These are phyloP conservation scores for Ustilago curta DNA, from an alignment of 1,284 basidiomycete species.

Conservation along the genomic window DNA sequence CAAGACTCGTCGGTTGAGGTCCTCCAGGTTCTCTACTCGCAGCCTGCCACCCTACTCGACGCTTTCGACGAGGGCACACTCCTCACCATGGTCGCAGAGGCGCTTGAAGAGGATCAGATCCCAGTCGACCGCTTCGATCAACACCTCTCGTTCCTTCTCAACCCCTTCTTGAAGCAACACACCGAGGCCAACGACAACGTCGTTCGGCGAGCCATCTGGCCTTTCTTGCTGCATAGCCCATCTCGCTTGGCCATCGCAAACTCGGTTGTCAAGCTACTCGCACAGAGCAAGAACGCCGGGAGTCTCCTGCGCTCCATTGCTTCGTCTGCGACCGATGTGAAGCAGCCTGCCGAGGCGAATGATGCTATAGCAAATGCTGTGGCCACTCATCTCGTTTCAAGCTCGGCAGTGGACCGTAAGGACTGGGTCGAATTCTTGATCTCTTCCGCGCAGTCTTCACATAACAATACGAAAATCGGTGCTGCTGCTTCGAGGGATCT, in stretches of 20 bases:
- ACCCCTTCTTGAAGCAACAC: conserved; percentile 24
- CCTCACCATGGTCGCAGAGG: conserved; percentile 40
- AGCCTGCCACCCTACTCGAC: conserved; percentile 30
- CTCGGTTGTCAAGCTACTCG: conserved; percentile 12
- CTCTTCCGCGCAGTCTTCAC: conserved; percentile 7
- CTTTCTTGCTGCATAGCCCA: conserved; percentile 27
- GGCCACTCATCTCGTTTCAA: conserved; percentile 9
- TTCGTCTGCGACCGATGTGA: conserved; percentile 7
- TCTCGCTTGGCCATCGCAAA: conserved; percentile 13
- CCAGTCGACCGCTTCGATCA: conserved; percentile 25
- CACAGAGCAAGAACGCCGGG: conserved; percentile 12
- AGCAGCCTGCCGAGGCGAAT: conserved; percentile 21
- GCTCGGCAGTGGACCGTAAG: conserved; percentile 11
- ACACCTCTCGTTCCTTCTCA: conserved; percentile 43
- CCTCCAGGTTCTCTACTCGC: conserved; percentile 49
- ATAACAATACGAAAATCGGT: background rate
- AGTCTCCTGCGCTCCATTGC: conserved; percentile 17
- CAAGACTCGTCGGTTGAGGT: conserved; percentile 50
- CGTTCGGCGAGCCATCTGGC: conserved; percentile 39
- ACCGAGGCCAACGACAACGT: conserved; percentile 18
- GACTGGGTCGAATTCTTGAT: conserved; percentile 31
- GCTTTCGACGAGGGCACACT: conserved; percentile 39
- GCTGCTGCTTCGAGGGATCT: conserved; percentile 32
- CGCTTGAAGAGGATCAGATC: conserved; percentile 23
- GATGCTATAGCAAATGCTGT: conserved; percentile 22